Evolutionary conservation across 129 eudicot genomes (phyloP), one percentile per base, ranked within the genome.

Genomic region (Flaveria sonorensis): DNA sequence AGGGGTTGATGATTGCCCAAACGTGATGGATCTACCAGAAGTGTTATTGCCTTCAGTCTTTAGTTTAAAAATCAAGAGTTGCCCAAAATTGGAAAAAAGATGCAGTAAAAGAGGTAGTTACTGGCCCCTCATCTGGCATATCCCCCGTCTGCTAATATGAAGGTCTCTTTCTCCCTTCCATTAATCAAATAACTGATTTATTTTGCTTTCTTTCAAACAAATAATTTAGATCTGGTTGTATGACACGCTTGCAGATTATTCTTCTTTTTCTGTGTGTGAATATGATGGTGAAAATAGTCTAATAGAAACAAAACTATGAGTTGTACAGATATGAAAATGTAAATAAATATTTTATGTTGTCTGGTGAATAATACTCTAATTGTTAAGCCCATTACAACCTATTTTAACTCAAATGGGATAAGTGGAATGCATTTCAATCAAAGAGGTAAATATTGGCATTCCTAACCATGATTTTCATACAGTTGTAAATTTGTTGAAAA

Each of bases 121-220:
- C 24, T 79, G 83, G 67, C 72, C 79, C 15, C 14, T 72, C 26
- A 43, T 64, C 23, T 48, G 52, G 13, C 61, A 23, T 45, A 72
- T 79, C 55, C 68, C 77, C 23, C 0, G 1, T 32, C 12, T 40
- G 42, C 1, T 1, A 10, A 7, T 56, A 20, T 20, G 28, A 56
- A 56, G 62, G 62, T 56, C 24, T 56, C 62, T 19, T 30, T 19
- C 12, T 19, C 12, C n/a, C 53, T 47, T 4, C 2, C 53, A 0
- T 9, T 47, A 0, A 13, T 13, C 16, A 13, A 47, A 47, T 47
- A 47, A 47, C 53, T 47, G n/a, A 13, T 47, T 47, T 47, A 12
- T 47, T 47, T 47, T 47, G 53, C 53, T 13, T 47, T 47, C 13
- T 47, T 12, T 47, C 53, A 47, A 47, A 13, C 4, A 47, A 47